Evolutionary conservation across 495 filamentous ascomycete species (phyloP).

Genomic region (Aspergillus nidulans): DNA sequence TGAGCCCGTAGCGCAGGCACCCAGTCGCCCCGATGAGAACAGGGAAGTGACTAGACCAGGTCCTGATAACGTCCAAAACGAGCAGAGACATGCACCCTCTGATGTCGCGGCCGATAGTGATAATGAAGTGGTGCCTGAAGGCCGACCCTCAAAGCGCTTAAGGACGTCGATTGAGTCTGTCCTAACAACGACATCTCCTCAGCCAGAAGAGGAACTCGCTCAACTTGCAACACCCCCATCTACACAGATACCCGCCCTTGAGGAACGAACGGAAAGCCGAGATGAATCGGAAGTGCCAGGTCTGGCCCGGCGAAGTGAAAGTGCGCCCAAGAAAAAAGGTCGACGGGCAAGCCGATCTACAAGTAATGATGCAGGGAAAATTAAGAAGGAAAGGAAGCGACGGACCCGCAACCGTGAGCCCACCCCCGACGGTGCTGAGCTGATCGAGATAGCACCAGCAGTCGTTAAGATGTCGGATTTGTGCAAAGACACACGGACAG

Average conservation of each 20-base stretch:
- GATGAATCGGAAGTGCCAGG: slow-evolving; percentile 16
- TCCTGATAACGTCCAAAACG: not conserved
- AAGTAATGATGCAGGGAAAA: slow-evolving; percentile 19
- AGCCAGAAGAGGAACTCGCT: not conserved
- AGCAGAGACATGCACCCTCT: not conserved
- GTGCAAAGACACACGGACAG: slow-evolving; percentile 68
- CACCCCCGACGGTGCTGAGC: slow-evolving; percentile 77
- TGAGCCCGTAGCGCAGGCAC: slow-evolving; percentile 1
- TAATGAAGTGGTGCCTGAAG: slow-evolving; percentile 13
- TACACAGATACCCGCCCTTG: slow-evolving; percentile 20
- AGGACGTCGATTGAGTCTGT: slow-evolving; percentile 10
- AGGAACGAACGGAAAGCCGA: slow-evolving; percentile 16
- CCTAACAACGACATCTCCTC: not conserved
- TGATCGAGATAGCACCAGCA: slow-evolving; percentile 60
- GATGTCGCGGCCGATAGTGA: not conserved
- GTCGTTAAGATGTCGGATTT: slow-evolving; percentile 80
- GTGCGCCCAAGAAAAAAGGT: slow-evolving; percentile 20
- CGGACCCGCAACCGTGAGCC: slow-evolving; percentile 44
- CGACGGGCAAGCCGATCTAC: slow-evolving; percentile 25
- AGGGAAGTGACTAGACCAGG: not conserved
- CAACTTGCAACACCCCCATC: slow-evolving; percentile 19
- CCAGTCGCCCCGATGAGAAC: not conserved
- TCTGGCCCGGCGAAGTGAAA: slow-evolving; percentile 3
- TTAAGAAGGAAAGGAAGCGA: slow-evolving; percentile 27
- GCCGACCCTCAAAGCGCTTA: slow-evolving; percentile 22